These are phyloP conservation scores for Candida pini DNA, from an alignment of 805 yeast genomes.

Conservation along the genomic window DNA sequence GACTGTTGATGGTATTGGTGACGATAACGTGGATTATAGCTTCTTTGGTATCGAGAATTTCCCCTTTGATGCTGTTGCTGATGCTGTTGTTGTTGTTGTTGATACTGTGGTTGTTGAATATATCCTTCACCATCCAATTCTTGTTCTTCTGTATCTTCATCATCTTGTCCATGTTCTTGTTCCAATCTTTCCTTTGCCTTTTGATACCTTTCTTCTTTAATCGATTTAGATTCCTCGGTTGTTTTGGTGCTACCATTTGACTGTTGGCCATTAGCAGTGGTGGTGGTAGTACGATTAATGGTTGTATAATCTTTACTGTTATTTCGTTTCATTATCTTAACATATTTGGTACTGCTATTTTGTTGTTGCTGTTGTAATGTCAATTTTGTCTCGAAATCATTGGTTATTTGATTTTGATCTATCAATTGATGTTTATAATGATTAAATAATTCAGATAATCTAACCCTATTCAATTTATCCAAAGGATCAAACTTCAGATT, in stretches of 20 bases:
- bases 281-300: slow-evolving; percentile 5
- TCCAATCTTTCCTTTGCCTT: slow-evolving; percentile 32
- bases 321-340: slow-evolving; percentile 7
- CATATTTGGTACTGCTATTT: slow-evolving; percentile 1
- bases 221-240: slow-evolving; percentile 31
- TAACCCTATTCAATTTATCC: slow-evolving; percentile 28
- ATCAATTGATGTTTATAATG: slow-evolving; percentile 12
- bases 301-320: not conserved
- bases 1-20: slow-evolving; percentile 2
- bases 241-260: slow-evolving; percentile 1
- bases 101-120: not conserved
- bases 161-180: slow-evolving; percentile 25
- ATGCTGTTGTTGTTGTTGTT: slow-evolving; percentile 1
- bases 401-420: slow-evolving; percentile 5
- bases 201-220: slow-evolving; percentile 39
- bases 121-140: slow-evolving; percentile 2
- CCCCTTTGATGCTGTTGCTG: not conserved
- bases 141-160: slow-evolving; percentile 18
- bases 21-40: not conserved
- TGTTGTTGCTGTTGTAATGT: slow-evolving; percentile 1
- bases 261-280: slow-evolving; percentile 1
- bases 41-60: not conserved
- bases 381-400: slow-evolving; percentile 6
- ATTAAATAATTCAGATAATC: slow-evolving; percentile 23
- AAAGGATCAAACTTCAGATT: slow-evolving; percentile 25